Percentiles rank a stretch among this genome's conserved stretches.
Evolutionary conservation across 1,284 basidiomycete genomes (phyloP).

Genomic region (Moesziomyces parantarcticus): DNA sequence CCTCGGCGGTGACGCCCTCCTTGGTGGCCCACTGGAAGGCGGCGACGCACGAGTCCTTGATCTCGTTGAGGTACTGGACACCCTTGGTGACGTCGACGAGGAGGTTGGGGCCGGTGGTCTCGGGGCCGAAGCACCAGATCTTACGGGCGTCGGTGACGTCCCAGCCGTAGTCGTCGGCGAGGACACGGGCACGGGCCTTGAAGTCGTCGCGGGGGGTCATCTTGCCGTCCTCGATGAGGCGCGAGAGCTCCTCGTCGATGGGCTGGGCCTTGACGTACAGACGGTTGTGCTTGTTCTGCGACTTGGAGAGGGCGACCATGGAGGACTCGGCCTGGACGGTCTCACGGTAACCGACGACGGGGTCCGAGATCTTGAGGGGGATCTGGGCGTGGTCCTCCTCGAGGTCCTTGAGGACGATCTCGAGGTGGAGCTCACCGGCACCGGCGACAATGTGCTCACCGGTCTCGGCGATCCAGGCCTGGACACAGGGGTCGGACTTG

Average conservation of each 20-base stretch:
- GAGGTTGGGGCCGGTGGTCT: conserved; percentile 96
- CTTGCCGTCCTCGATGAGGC: conserved; percentile 89
- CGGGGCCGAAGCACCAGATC: conserved; percentile 99
- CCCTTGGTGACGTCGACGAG: conserved; percentile 99
- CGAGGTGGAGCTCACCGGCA: conserved; percentile 98
- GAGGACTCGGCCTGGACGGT: conserved; percentile 95
- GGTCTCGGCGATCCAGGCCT: conserved; percentile 90
- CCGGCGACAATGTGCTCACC: conserved; percentile 99
- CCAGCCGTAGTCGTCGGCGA: conserved; percentile 98
- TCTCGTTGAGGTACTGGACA: conserved; percentile 81
- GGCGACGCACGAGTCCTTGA: conserved; percentile 99
- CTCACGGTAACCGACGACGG: conserved; percentile 98
- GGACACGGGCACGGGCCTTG: conserved; percentile 92
- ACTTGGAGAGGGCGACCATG: conserved; percentile 97
- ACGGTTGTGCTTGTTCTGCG: conserved; percentile 99
- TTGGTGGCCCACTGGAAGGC: conserved; percentile 98
- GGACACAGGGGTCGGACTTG: conserved; percentile 99
- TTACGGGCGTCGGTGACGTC: conserved; percentile 99
- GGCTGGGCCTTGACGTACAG: conserved; percentile 93
- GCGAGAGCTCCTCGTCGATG: conserved; percentile 90
- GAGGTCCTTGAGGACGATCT: conserved; percentile 99
- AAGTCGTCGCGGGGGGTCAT: conserved; percentile 95
- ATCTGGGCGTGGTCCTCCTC: conserved; percentile 99
- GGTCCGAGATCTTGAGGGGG: conserved; percentile 98
- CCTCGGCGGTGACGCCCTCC: conserved; percentile 89